Base-by-base conservation (phyloP, 2,329 filamentous ascomycete species). In the Leptographium lundbergii region DNA sequence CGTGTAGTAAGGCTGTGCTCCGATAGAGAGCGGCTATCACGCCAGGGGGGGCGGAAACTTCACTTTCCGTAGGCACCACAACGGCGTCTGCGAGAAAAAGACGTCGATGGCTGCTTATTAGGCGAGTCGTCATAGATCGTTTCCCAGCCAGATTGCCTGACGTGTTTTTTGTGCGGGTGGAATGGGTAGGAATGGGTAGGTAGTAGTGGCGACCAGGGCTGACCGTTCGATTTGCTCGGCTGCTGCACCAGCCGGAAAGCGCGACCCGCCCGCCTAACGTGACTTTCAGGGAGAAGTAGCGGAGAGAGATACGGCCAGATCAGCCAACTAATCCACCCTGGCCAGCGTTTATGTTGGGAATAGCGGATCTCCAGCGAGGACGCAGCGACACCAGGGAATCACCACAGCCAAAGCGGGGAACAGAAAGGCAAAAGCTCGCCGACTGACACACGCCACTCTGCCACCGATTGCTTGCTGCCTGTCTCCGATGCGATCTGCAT, bases 181-280 rank as follows among this genome's bases (percentile, higher is more conserved):
- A 54, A 36, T 34, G 17, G 6, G n/a, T n/a, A 34, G 11, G 53
- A 54, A 36, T 34, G 17, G 6, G n/a, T n/a, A 34, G 3, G 17
- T 6, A n/a, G 54, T 47, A 22, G 54, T 48, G n/a, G 19, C 27
- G 45, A 57, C 29, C 42, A 57, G 55, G 24, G 57, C 52, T 19
- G 25, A 47, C 36, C 51, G n/a, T 50, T 36, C 52, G 39, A 59
- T 59, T 55, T 42, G 57, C 24, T 55, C 57, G 52, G 57, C 45
- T 45, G 24, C 34, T 36, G 39, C 25, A 48, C 22, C 14, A 53
- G 50, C 55, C 59, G 50, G 50, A 17, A 19, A 57, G 48, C 10
- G n/a, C 25, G 54, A 60, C 34, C 54, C 48, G 50, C 54, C 19
- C 2, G 24, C 24, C 54, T 54, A 50, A 56, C 54, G 58, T 54